Evolutionary conservation across 73 alveolate species (phyloP).

Genomic region (Paramecium sonneborni): DNA sequence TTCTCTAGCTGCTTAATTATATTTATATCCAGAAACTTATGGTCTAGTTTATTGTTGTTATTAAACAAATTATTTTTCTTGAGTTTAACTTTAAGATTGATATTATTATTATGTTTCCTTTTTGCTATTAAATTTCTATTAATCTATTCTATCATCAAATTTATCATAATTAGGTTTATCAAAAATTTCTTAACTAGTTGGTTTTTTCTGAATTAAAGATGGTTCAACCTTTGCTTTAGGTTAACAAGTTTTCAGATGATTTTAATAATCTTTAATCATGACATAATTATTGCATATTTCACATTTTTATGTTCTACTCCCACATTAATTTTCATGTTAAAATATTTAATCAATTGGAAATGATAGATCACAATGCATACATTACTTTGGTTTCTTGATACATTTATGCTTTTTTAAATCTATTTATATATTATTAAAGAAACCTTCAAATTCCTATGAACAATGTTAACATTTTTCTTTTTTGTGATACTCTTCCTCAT

Average conservation of each 20-base stretch:
- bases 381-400: neutral
- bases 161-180: neutral
- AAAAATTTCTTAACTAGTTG: neutral
- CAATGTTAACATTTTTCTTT: neutral
- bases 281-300: neutral
- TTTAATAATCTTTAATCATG: neutral
- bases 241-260: neutral
- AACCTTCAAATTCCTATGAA: neutral
- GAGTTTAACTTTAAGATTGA: neutral
- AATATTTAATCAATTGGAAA: neutral
- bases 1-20: neutral
- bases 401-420: constrained; percentile 15
- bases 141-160: neutral
- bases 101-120: neutral
- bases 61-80: neutral
- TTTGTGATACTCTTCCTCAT: constrained; percentile 24
- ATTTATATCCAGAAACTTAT: neutral
- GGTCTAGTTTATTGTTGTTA: neutral
- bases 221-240: neutral
- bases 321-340: constrained; percentile 44
- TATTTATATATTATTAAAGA: neutral
- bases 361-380: neutral
- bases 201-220: neutral
- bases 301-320: constrained; percentile 33
- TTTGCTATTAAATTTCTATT: neutral